Evolutionary conservation across 305 asterid species (phyloP).

Genomic region (Plantago lanceolata): DNA sequence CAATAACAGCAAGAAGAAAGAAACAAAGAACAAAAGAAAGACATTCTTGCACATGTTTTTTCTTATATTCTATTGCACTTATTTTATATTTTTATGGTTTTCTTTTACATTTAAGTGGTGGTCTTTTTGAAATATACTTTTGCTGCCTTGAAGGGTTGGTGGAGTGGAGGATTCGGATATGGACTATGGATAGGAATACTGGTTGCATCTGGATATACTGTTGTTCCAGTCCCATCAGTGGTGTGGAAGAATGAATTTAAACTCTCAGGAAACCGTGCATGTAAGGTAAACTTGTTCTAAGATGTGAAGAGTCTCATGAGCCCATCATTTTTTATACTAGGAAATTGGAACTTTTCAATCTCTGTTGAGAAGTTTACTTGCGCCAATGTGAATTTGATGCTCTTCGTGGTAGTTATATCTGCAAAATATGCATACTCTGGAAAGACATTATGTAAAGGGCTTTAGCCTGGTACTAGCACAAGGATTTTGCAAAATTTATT

Average conservation of each 20-base stretch:
- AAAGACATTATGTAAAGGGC: neutral
- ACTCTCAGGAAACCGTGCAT: constrained; percentile 53
- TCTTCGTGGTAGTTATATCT: no score
- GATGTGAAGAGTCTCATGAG: neutral
- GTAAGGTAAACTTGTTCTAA: constrained; percentile 52
- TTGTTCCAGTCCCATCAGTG: constrained; percentile 76
- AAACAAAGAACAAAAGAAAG: neutral
- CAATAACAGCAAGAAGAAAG: no score
- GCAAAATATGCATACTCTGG: neutral
- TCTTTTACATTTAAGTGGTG: constrained; percentile 13
- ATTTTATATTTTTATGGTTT: constrained; percentile 18
- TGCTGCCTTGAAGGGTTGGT: constrained; percentile 72
- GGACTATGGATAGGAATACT: constrained; percentile 89
- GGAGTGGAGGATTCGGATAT: constrained; percentile 96
- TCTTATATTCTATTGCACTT: constrained; percentile 4
- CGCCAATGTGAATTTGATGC: neutral
- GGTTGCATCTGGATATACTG: constrained; percentile 87
- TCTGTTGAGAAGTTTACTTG: neutral
- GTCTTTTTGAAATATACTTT: constrained; percentile 24
- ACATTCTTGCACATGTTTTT: constrained; percentile 1
- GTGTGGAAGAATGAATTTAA: constrained; percentile 78
- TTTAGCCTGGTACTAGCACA: neutral
- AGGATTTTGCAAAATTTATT: neutral
- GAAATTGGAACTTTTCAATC: neutral
- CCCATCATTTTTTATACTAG: neutral